Conservation (phyloP, 441 rosid species). For the Pelargonium cotyledonis region DNA sequence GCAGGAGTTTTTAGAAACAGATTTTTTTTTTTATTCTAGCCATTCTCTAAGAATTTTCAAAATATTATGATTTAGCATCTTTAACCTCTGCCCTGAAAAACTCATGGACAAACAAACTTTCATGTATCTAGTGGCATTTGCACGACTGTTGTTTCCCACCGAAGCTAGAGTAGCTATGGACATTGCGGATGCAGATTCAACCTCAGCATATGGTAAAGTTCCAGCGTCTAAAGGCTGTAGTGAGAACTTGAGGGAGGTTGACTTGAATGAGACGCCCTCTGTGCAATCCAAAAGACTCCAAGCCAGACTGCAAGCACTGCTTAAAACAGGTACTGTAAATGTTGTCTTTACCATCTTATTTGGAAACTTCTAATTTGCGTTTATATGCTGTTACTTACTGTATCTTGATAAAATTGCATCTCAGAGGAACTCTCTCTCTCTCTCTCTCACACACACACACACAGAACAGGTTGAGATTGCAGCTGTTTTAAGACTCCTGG, state of each 20-base stretch:
- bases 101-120: constrained; percentile 5
- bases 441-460: no score
- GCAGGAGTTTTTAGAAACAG: not conserved
- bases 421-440: no score
- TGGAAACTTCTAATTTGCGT: not conserved
- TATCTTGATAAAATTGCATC: no score
- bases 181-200: constrained; percentile 28
- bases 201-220: constrained; percentile 21
- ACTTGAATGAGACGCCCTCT: constrained; percentile 24
- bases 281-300: constrained; percentile 20
- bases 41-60: no score
- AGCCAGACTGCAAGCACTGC: constrained; percentile 25
- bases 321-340: constrained; percentile 23
- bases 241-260: constrained; percentile 28
- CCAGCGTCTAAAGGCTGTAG: constrained; percentile 20
- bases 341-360: not conserved
- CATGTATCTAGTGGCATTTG: constrained; percentile 27
- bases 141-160: constrained; percentile 29
- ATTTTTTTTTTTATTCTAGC: not conserved
- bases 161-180: constrained; percentile 37
- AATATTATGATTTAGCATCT: not conserved
- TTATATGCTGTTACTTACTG: no score
- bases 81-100: not conserved
- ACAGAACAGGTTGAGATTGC: no score
- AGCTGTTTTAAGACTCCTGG: no score